Evolutionary conservation across 345 rosid genomes (phyloP), one percentile per base, ranked within the genome.

Genomic region (Pelargonium nanum): DNA sequence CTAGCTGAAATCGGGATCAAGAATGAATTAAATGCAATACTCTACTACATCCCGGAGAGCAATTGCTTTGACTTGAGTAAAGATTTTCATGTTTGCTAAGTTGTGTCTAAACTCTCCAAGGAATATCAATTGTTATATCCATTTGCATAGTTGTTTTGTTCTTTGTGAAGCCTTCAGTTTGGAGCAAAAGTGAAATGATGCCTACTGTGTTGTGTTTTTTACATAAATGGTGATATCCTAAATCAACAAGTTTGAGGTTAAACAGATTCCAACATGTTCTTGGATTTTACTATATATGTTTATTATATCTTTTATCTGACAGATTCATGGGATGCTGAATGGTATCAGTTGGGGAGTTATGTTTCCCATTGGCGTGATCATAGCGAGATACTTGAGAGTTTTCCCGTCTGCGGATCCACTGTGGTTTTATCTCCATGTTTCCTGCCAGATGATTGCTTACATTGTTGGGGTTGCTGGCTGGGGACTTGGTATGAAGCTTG

Each of bases 401-500:
- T 85, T 91, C 64, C 75, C 78, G 28, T 80, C 89, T 0, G 89
- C 93, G 6, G 97, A 88, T 81, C 96, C 93, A 17, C 82, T 82
- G 0, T 91, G 97, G 97, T 91, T 91, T 64, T 88, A 91, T 67
- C 77, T 85, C 26, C 97, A 91, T 26, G 84, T 62, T 12, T 62
- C 58, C 59, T 91, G 97, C 68, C 97, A 91, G 64, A 30, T 76
- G 53, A 83, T 89, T 20, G 97, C 82, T 22, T 91, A 87, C 30
- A 81, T 61, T 24, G 71, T 91, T 17, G 97, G 97, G 6, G 91
- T 84, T 58, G 83, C 97, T 24, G 97, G 97, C 1, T 91, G 96
- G 97, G 88, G 71, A 59, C 88, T 88, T 15, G 96, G 97, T n/a
- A 59, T 91, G 40, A 88, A 88, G 69, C 89, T 91, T n/a, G 94